Percentiles rank a stretch among this genome's conserved stretches.
Conservation (phyloP, 2,329 filamentous ascomycete species). For the Pseudocercospora macadamiae region DNA sequence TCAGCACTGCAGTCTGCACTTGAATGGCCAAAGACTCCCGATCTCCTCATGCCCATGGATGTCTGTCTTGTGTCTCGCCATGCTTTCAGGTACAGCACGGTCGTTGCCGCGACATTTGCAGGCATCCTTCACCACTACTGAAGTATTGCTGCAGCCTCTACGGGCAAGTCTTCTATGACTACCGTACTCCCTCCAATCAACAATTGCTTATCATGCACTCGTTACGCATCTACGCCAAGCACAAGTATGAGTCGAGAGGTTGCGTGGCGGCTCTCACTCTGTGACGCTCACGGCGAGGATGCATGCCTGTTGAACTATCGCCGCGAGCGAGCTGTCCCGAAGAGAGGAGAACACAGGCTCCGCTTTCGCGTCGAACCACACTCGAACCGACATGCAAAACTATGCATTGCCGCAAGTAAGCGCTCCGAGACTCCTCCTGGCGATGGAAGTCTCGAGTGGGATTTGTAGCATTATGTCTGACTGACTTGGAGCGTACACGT, state of each 20-base stretch:
- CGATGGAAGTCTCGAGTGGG: neutral
- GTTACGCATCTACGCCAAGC: neutral
- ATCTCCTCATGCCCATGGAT: neutral
- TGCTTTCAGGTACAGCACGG: neutral
- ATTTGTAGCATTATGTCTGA: neutral
- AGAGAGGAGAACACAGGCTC: neutral
- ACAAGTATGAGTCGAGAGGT: neutral
- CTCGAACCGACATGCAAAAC: neutral
- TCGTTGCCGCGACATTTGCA: neutral
- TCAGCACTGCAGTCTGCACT: neutral
- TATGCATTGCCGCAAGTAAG: neutral
- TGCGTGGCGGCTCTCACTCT: neutral
- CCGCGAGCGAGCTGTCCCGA: neutral
- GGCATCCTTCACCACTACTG: neutral
- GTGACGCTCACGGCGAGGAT: neutral
- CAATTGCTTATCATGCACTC: neutral
- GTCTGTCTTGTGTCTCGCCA: neutral
- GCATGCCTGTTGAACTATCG: neutral
- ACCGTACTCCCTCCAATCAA: neutral
- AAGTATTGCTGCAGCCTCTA: too few relatives aligned
- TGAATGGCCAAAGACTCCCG: neutral
- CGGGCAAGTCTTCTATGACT: neutral
- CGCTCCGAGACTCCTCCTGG: neutral
- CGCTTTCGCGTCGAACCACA: constrained; percentile 1
- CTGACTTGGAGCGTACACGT: neutral